These are phyloP conservation scores for Asparagopsis taxiformis DNA, from an alignment of 31 red algal genomes.

Conservation along the genomic window DNA sequence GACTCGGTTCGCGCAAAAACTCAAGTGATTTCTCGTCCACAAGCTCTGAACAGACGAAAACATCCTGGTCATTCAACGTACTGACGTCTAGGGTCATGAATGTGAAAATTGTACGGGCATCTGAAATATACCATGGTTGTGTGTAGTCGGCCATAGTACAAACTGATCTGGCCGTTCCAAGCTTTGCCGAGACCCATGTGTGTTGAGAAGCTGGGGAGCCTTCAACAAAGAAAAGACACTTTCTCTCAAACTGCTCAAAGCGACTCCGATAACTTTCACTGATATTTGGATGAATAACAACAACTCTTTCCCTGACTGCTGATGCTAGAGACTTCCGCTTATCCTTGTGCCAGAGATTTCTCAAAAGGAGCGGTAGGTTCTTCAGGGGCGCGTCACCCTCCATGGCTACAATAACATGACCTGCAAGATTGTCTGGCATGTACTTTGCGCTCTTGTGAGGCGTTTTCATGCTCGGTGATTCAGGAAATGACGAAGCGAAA, in stretches of 20 bases:
- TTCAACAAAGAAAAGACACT: constrained; percentile 57
- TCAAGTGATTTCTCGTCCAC: constrained; percentile 77
- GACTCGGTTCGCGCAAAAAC: constrained; percentile 75
- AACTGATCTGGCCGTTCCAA: constrained; percentile 45
- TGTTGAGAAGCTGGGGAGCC: constrained; percentile 45
- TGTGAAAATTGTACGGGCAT: constrained; percentile 72
- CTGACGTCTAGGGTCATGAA: constrained; percentile 64
- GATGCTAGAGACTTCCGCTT: constrained; percentile 19
- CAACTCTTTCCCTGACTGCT: constrained; percentile 13
- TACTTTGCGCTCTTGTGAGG: no score
- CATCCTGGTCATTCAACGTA: constrained; percentile 54
- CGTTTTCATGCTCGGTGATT: no score
- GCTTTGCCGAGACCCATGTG: constrained; percentile 45
- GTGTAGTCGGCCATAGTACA: constrained; percentile 61
- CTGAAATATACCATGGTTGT: constrained; percentile 37
- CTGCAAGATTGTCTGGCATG: constrained; percentile 39
- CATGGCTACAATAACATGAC: constrained; percentile 65
- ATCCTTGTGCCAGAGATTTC: constrained; percentile 51
- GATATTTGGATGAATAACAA: constrained; percentile 62
- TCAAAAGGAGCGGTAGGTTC: constrained; percentile 49
- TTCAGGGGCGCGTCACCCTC: constrained; percentile 33
- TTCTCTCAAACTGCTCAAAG: constrained; percentile 38
- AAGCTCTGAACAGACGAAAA: constrained; percentile 78
- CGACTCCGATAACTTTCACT: constrained; percentile 28
- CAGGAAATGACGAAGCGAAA: no score